These are phyloP conservation scores for Grosmannia huntii DNA, from an alignment of 2,329 filamentous ascomycete genomes.

Conservation along the genomic window DNA sequence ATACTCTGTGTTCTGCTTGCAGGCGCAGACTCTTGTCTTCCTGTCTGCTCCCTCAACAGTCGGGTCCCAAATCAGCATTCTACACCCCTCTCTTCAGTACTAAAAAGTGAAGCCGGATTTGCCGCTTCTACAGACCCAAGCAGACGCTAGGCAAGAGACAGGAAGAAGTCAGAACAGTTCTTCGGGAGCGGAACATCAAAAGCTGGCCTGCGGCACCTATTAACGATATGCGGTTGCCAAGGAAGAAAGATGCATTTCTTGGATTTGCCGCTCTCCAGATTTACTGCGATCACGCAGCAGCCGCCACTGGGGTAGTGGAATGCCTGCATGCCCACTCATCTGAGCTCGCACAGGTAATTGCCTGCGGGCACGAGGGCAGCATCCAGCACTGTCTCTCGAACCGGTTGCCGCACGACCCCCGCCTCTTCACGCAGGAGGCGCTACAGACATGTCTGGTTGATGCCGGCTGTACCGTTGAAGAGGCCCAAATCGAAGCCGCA, in stretches of 20 bases:
- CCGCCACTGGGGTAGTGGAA: conserved; percentile 17
- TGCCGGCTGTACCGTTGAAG: conserved; percentile 23
- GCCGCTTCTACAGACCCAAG: not conserved
- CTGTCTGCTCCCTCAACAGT: not conserved
- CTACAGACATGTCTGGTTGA: conserved; percentile 25
- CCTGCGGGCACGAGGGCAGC: conserved; percentile 29
- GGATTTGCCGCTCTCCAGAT: not conserved
- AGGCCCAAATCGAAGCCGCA: conserved; percentile 21
- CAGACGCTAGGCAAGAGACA: not conserved
- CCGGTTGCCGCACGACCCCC: conserved; percentile 11
- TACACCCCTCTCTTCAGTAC: no score
- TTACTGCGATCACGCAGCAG: not conserved
- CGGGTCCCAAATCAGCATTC: not conserved
- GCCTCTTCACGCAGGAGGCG: conserved; percentile 11
- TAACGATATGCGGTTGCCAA: not conserved
- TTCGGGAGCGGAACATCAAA: no score
- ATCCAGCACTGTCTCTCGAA: conserved; percentile 30
- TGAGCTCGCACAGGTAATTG: conserved; percentile 26
- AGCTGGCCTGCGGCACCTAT: not conserved
- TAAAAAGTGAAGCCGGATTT: not conserved
- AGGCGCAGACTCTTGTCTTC: not conserved
- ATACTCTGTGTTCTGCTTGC: not conserved
- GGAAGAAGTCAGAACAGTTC: not conserved
- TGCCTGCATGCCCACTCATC: conserved; percentile 27
- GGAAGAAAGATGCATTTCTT: not conserved